phyloP scores from a whole-genome alignment of 768 basidiomycete species.

The Myochromella boudieri region DNA sequence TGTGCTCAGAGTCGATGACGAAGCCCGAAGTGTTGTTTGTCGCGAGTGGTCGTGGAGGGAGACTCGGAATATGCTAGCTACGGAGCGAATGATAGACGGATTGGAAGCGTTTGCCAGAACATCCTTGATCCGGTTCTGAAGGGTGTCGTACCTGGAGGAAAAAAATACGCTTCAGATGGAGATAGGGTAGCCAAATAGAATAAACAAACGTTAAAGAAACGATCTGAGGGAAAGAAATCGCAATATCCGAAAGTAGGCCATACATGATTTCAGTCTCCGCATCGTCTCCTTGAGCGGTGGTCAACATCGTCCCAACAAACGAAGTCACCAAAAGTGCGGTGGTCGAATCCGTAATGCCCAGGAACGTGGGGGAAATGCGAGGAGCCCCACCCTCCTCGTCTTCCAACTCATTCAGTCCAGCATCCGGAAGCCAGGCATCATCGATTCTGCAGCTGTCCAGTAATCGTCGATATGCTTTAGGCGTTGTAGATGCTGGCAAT shows the following conservation, averaged over 20 bases:
- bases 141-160: conserved; percentile 62
- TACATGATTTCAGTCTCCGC: conserved; percentile 82
- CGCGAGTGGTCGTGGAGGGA: conserved; percentile 56
- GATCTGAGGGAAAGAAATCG: conserved; percentile 66
- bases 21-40: conserved; percentile 43
- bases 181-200: conserved; percentile 8
- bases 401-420: conserved; percentile 34
- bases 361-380: conserved; percentile 50
- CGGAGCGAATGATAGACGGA: conserved; percentile 64
- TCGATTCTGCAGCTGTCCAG: conserved; percentile 64
- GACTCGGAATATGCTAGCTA: conserved; percentile 74
- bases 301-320: conserved; percentile 73
- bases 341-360: conserved; percentile 62
- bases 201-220: conserved; percentile 68
- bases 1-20: conserved; percentile 64
- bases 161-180: conserved; percentile 10
- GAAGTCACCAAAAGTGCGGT: conserved; percentile 74
- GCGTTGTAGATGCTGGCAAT: conserved; percentile 64
- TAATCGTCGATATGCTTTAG: conserved; percentile 55
- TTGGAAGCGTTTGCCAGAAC: conserved; percentile 73
- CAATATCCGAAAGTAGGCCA: conserved; percentile 70
- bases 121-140: conserved; percentile 76
- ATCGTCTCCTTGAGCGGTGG: conserved; percentile 76
- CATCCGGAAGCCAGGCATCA: conserved; percentile 41
- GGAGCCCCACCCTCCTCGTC: conserved; percentile 47